phyloP scores from a whole-genome alignment of 495 filamentous ascomycete species.

The Aspergillus olivimuriae region DNA sequence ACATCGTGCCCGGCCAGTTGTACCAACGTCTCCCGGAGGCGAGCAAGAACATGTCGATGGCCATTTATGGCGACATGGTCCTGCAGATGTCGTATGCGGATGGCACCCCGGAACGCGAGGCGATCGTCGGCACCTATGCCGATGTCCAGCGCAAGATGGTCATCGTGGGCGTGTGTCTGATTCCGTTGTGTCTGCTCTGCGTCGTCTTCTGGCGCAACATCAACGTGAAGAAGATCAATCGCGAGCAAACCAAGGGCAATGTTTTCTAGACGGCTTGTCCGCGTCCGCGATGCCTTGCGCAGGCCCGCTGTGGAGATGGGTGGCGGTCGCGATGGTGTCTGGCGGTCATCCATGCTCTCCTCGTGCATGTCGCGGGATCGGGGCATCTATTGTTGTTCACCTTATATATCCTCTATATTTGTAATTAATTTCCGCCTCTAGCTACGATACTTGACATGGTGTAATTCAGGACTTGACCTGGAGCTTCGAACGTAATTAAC shows the following conservation, averaged over 20 bases:
- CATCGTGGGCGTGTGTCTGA: conserved; percentile 30
- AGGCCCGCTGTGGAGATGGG: too few relatives aligned
- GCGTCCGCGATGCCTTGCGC: too few relatives aligned
- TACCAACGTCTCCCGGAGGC: conserved; percentile 47
- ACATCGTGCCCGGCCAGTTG: conserved; percentile 50
- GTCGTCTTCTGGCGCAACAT: background rate
- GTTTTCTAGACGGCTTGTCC: background rate
- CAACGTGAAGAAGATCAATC: background rate
- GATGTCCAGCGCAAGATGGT: conserved; percentile 49
- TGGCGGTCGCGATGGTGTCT: too few relatives aligned
- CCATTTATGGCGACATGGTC: conserved; percentile 49
- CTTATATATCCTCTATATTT: too few relatives aligned
- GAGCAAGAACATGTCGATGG: conserved; percentile 24
- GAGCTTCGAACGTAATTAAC: too few relatives aligned
- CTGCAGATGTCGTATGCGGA: conserved; percentile 46
- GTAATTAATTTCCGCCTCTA: too few relatives aligned
- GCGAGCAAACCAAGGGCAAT: background rate
- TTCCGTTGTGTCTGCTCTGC: background rate
- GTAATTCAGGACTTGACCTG: too few relatives aligned
- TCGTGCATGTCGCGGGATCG: too few relatives aligned
- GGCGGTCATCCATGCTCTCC: too few relatives aligned
- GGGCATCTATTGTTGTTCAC: too few relatives aligned
- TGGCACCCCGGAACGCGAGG: conserved; percentile 42
- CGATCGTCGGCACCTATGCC: conserved; percentile 51
- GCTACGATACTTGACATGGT: too few relatives aligned